Evolutionary conservation across 164 flowering plant species (phyloP).

Genomic region (Tetrastigma voinierianum): DNA sequence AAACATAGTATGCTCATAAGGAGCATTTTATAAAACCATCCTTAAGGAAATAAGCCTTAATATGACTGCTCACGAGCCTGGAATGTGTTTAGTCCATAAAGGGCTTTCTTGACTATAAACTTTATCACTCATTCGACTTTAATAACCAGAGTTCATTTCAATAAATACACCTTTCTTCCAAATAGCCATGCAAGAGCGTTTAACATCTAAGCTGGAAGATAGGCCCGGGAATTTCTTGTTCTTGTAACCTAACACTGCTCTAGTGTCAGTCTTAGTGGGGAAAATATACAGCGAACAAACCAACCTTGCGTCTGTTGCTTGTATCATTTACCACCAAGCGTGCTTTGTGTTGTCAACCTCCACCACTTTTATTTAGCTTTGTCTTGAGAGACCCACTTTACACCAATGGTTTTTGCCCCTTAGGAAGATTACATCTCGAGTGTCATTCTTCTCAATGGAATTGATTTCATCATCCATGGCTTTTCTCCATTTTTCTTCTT

Average conservation of each 20-base stretch:
- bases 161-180: too few species aligned
- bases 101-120: constrained; percentile 2
- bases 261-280: too few species aligned
- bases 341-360: constrained; percentile 2
- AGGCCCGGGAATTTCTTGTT: too few species aligned
- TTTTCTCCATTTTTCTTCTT: constrained; percentile 7
- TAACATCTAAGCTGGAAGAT: constrained; percentile 13
- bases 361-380: neutral
- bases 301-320: constrained; percentile 7
- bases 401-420: constrained; percentile 4
- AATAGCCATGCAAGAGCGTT: constrained; percentile 11
- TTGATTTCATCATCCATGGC: too few species aligned
- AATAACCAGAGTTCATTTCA: too few species aligned
- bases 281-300: too few species aligned
- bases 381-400: constrained; percentile 16
- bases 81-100: constrained; percentile 6
- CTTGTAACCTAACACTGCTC: too few species aligned
- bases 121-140: too few species aligned
- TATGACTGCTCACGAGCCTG: neutral
- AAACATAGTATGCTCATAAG: neutral
- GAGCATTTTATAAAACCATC: neutral
- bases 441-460: constrained; percentile 9
- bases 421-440: constrained; percentile 8
- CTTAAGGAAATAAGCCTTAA: constrained; percentile 7
- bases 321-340: constrained; percentile 12